Evolutionary conservation across 78 protist genomes (phyloP), one percentile per base, ranked within the genome.

Genomic region (Guillardia theta): DNA sequence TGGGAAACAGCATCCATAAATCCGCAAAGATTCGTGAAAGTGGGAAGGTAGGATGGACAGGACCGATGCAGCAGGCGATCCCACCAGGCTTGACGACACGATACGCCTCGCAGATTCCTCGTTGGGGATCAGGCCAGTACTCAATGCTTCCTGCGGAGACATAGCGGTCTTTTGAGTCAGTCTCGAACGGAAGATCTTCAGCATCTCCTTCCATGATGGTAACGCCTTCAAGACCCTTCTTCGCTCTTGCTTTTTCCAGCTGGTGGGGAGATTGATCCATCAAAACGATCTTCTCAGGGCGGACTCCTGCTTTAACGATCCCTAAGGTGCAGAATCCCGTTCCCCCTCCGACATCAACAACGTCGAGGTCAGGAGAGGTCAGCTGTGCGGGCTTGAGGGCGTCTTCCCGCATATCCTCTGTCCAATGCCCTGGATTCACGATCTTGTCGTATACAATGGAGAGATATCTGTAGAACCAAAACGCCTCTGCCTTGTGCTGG

Each of bases 61-160:
- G 80, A 1, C 80, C 80, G 80, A 64, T 64, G 80, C n/a, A 12
- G 80, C 43, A 30, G 80, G 80, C 80, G 37, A 21, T 70, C 9
- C 83, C 83, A 22, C 83, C 88, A 3, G 88, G 88, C 88, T 77
- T 77, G 88, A 77, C 22, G 41, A 77, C 88, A 48, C 88, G 88
- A 48, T 77, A 77, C 48, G 88, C 88, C 88, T 77, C 88, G 88
- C 48, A 36, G 44, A 77, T 77, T 4, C 88, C 88, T 2, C 88
- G 88, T n/a, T 77, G 88, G 22, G 88, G 88, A 22, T 77, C 88
- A 3, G 88, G 88, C 88, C 88, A 77, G 88, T 77, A 77, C 48
- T 77, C 88, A 48, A 77, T 77, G 88, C 88, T 77, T 45, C 88
- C 88, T 22, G 88, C 88, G 6, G 88, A 77, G 43, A 41, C 48